Evolutionary conservation across 345 rosid genomes (phyloP).

Genomic region (Eutrema japonicum): DNA sequence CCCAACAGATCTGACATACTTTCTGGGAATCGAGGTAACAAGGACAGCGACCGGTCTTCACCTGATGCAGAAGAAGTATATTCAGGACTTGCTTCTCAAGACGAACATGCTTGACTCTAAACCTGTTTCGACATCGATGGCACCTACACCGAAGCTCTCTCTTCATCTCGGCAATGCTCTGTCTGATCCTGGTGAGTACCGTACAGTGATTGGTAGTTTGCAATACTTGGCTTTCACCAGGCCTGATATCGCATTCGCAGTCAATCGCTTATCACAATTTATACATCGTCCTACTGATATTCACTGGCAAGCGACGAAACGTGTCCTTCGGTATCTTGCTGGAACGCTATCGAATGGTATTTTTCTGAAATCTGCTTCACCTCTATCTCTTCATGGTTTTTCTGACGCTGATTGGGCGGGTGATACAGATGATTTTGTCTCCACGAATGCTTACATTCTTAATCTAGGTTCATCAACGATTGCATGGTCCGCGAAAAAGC

Average conservation of each 20-base stretch:
- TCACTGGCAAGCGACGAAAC: background rate
- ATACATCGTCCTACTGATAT: background rate
- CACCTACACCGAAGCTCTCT: background rate
- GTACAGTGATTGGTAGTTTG: background rate
- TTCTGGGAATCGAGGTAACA: no score
- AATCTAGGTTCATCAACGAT: background rate
- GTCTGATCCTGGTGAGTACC: fast-evolving
- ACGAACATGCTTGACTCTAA: background rate
- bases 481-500: background rate
- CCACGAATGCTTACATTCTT: background rate
- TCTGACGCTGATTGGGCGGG: background rate
- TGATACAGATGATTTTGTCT: background rate
- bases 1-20: no score
- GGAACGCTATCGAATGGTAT: background rate
- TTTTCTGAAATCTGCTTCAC: background rate
- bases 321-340: background rate
- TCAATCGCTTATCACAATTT: background rate
- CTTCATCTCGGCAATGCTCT: fast-evolving
- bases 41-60: no score
- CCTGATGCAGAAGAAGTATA: no score
- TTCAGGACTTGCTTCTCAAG: no score
- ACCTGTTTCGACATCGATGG: background rate
- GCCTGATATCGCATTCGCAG: background rate
- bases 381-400: background rate
- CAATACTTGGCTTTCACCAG: background rate